Base-by-base conservation (phyloP, 352 stramenopile genomes). In the Globisporangium recalcitrans region DNA sequence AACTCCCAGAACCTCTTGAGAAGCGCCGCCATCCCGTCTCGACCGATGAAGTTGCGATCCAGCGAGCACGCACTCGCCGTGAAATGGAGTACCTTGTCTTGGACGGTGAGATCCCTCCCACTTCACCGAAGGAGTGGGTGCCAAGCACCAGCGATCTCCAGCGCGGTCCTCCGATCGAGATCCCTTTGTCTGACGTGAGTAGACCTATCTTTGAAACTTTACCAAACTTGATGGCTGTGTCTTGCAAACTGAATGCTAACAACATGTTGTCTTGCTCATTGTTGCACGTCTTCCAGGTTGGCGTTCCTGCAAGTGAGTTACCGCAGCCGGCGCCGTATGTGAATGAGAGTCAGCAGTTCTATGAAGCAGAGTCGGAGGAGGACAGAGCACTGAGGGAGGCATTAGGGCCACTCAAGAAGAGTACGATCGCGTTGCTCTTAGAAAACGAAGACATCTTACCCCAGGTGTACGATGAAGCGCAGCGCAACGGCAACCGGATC, bases 71-170 rank as follows among this genome's bases (percentile, higher is more conserved):
- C 32, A 90, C 80, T 51, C 85, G 85, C 24, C 82, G 80, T 36
- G 83, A 91, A 63, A 88, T 93, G 63, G 85, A 95, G 60, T 95
- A 86, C 63, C 72, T 92, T 65, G 80, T 95, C 22, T 63, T 95
- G 57, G 80, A 86, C 62, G 83, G 82, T 26, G 85, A 95, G 70
- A 80, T 92, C 62, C 83, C 85, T 38, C 85, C 84, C 29, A 48
- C 71, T 36, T 88, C 80, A 27, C 85, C 85, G 6, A 92, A 93
- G 60, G 85, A 95, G 60, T 95, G 85, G 85, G 71, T 73, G 67
- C 80, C 75, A 10, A 65, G 70, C 9, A 21, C 21, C n/a, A 89
- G 82, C 46, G 83, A 95, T 27, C 73, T 75, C 46, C 76, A 82
- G 44, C 82, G 78, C 13, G 82, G 78, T 1, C 54, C 74, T 19